Evolutionary conservation across 1,284 basidiomycete genomes (phyloP), one percentile per base, ranked within the genome.

Genomic region (Ceratobasidium sp.): DNA sequence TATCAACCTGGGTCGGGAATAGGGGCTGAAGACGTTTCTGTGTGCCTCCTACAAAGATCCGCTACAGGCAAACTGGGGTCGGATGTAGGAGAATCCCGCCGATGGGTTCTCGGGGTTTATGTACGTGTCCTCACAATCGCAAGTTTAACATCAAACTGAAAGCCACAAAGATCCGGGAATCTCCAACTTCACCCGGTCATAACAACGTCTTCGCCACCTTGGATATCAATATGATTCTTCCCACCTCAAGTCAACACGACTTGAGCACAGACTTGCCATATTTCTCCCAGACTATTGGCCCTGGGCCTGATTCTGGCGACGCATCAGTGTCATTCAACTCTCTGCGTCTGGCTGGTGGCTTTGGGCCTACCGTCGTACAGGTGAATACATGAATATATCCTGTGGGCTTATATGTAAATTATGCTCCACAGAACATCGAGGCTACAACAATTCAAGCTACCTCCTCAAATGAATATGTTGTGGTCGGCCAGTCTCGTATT

Each of bases 31-130:
- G 41, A 62, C 26, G 30, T 62, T n/a, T 62, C 60, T 23, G 26
- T 62, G 12, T 62, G 60, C 32, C 41, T 62, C 43, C 30, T 48
- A 18, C 36, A 28, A 21, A 12, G 41, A 30, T 45, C 45, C 2
- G 39, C 12, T 1, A n/a, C 6, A 14, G 43, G 23, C 9, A 21
- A 62, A 28, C 21, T 6, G 3, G 3, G 18, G 8, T 23, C 30
- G n/a, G n/a, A n/a, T 9, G 30, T 9, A 28, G 34, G 21, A 6
- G 58, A 59, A 50, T 26, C 46, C n/a, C 28, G 36, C 12, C 10
- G 10, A 34, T 62, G 60, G 60, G 60, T 62, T 9, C 60, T 62
- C 10, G 60, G 60, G 30, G n/a, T 62, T 34, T 46, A 62, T 18
- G 60, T 62, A 18, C 6, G 60, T 62, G 5, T 1, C 28, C 36